Conservation (phyloP, 2,329 filamentous ascomycete genomes). For the Akanthomyces muscarius region DNA sequence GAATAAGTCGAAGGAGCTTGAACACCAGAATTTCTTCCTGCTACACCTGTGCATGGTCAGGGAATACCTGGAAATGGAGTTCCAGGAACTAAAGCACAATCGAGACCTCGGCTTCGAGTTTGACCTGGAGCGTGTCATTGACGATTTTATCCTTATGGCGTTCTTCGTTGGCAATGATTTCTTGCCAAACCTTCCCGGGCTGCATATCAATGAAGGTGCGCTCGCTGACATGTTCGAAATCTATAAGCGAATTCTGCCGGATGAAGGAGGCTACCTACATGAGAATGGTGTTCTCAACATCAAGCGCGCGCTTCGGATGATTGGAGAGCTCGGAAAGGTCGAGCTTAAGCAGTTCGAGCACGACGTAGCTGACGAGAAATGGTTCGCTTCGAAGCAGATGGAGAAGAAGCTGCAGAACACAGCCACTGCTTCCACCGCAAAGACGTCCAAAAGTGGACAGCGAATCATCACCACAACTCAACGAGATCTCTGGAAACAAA, state of each 20-base stretch:
- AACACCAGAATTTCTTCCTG: slow-evolving; percentile 98
- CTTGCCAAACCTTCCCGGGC: slow-evolving; percentile 87
- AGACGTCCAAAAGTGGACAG: slow-evolving; percentile 52
- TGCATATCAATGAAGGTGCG: slow-evolving; percentile 98
- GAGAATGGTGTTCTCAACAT: slow-evolving; percentile 91
- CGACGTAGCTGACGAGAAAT: slow-evolving; percentile 82
- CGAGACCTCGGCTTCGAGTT: slow-evolving; percentile 72
- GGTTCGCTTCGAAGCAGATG: slow-evolving; percentile 84
- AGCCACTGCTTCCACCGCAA: slow-evolving; percentile 49
- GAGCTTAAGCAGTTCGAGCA: slow-evolving; percentile 91
- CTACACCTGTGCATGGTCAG: slow-evolving; percentile 96
- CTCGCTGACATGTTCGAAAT: slow-evolving; percentile 95
- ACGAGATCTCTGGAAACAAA: slow-evolving; percentile 73
- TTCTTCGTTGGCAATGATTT: slow-evolving; percentile 99
- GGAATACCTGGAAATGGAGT: slow-evolving; percentile 95
- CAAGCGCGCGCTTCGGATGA: slow-evolving; percentile 67
- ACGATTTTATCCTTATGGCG: slow-evolving; percentile 99
- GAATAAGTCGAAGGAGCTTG: slow-evolving; percentile 89
- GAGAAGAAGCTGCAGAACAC: slow-evolving; percentile 59
- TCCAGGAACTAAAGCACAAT: slow-evolving; percentile 80
- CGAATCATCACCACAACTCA: slow-evolving; percentile 75
- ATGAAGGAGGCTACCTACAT: slow-evolving; percentile 92
- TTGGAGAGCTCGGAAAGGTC: slow-evolving; percentile 81
- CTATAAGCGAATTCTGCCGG: slow-evolving; percentile 86
- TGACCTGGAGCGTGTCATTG: slow-evolving; percentile 93